Evolutionary conservation across 1,284 basidiomycete genomes (phyloP).

Genomic region (Apiotrichum porosum): DNA sequence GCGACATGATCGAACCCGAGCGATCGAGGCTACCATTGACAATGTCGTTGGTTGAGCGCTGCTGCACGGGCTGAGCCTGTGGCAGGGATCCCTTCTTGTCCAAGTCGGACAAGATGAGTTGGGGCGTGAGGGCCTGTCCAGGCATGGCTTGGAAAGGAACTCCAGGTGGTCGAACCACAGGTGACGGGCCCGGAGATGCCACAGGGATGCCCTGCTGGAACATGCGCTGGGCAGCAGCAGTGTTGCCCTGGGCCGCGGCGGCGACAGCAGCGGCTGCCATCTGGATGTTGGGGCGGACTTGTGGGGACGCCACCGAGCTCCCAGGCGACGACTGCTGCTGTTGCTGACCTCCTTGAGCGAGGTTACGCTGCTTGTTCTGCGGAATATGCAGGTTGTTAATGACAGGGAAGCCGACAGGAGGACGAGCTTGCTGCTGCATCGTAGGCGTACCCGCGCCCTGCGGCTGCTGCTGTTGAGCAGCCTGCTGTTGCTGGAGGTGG

Average conservation of each 20-base stretch:
- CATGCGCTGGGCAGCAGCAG: constrained; percentile 19
- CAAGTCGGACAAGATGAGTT: constrained; percentile 14
- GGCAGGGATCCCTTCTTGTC: constrained; percentile 14
- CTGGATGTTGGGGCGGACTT: constrained; percentile 14
- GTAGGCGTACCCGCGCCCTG: constrained; percentile 1
- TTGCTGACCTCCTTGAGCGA: constrained; percentile 8
- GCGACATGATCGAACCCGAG: constrained; percentile 19
- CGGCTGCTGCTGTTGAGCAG: background rate
- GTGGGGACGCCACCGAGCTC: background rate
- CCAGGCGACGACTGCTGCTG: constrained; percentile 17
- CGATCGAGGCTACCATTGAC: constrained; percentile 16
- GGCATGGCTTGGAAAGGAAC: constrained; percentile 9
- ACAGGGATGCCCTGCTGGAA: constrained; percentile 38
- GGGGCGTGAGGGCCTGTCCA: constrained; percentile 13
- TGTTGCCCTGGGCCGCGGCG: background rate
- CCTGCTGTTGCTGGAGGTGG: constrained; percentile 1
- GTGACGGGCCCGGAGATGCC: constrained; percentile 5
- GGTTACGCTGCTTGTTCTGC: constrained; percentile 30
- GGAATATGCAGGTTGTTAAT: constrained; percentile 36
- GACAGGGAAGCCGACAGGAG: constrained; percentile 14
- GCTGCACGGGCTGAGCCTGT: constrained; percentile 10
- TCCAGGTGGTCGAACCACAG: constrained; percentile 1
- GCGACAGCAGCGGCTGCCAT: constrained; percentile 7
- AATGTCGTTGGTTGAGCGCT: constrained; percentile 16
- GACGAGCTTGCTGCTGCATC: constrained; percentile 14